Evolutionary conservation across 352 stramenopile genomes (phyloP).

Genomic region (Saprolegnia diclina): DNA sequence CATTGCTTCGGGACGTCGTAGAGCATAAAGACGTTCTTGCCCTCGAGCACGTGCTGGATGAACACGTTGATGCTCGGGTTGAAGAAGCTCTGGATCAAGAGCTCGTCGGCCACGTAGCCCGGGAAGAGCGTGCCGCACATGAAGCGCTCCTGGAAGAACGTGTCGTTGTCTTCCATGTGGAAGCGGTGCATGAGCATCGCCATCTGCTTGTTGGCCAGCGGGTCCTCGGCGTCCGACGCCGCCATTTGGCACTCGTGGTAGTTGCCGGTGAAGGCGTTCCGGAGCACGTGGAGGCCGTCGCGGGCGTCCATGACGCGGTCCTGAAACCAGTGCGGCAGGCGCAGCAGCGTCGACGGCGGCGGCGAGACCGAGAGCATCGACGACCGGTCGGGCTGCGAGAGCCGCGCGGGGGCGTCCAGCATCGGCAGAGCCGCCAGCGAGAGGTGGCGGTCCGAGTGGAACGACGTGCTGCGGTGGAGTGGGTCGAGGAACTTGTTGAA

Average conservation of each 20-base stretch:
- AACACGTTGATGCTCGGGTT: conserved; percentile 82
- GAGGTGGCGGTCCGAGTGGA: neutral
- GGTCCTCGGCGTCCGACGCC: neutral
- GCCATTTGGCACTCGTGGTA: neutral
- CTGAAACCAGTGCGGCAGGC: neutral
- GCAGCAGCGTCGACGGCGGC: neutral
- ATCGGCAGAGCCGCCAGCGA: neutral
- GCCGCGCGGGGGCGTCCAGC: neutral
- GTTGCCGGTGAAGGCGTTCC: neutral
- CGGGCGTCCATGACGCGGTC: neutral
- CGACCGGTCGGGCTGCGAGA: neutral
- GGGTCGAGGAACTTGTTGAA: conserved; percentile 81
- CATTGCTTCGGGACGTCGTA: conserved; percentile 66
- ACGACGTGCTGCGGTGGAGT: conserved; percentile 27
- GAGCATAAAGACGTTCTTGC: conserved; percentile 80
- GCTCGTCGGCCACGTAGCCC: conserved; percentile 68
- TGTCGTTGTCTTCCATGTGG: conserved; percentile 48
- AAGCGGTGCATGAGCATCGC: conserved; percentile 21
- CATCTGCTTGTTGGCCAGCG: conserved; percentile 1
- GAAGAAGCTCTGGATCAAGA: conserved; percentile 85
- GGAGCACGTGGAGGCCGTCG: neutral
- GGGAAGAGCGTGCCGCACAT: conserved; percentile 78
- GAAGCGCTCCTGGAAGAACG: conserved; percentile 82
- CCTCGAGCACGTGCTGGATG: conserved; percentile 74
- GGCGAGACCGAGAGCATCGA: neutral